Evolutionary conservation across 306 rosid genomes (phyloP).

Genomic region (Cicer chorassanicum): DNA sequence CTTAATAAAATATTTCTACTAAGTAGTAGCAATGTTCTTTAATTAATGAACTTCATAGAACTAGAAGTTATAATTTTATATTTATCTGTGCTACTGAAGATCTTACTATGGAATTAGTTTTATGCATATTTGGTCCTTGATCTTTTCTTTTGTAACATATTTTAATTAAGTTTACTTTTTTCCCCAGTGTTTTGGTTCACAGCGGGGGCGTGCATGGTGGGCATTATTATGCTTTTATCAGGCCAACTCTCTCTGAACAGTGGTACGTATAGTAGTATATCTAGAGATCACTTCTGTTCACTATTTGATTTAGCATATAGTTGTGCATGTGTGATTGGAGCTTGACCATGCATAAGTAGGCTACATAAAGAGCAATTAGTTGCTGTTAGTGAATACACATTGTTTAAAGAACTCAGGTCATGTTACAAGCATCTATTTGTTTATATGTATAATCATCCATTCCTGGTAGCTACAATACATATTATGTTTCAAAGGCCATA

Average conservation of each 20-base stretch:
- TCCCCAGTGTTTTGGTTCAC: constrained; percentile 87
- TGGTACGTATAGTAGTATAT: constrained; percentile 58
- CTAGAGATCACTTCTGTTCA: neutral
- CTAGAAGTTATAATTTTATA: neutral
- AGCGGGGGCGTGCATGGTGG: constrained; percentile 99
- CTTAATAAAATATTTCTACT: neutral
- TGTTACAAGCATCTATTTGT: constrained; percentile 11
- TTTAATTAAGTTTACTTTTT: constrained; percentile 8
- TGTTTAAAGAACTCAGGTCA: constrained; percentile 2
- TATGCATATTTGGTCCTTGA: constrained; percentile 27
- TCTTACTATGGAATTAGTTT: constrained; percentile 14
- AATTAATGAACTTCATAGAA: constrained; percentile 1
- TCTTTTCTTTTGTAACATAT: constrained; percentile 8
- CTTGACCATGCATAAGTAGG: constrained; percentile 4
- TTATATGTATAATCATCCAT: constrained; percentile 1
- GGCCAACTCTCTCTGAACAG: constrained; percentile 95
- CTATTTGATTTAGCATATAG: constrained; percentile 27
- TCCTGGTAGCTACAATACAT: neutral
- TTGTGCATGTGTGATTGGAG: constrained; percentile 18
- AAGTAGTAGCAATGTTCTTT: neutral
- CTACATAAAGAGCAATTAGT: neutral
- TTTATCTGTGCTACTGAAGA: constrained; percentile 18
- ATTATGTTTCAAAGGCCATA: neutral
- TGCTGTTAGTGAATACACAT: neutral
- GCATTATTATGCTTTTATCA: constrained; percentile 93